Conservation (phyloP, 2,329 filamentous ascomycete species). For the Sporothrix mexicana region DNA sequence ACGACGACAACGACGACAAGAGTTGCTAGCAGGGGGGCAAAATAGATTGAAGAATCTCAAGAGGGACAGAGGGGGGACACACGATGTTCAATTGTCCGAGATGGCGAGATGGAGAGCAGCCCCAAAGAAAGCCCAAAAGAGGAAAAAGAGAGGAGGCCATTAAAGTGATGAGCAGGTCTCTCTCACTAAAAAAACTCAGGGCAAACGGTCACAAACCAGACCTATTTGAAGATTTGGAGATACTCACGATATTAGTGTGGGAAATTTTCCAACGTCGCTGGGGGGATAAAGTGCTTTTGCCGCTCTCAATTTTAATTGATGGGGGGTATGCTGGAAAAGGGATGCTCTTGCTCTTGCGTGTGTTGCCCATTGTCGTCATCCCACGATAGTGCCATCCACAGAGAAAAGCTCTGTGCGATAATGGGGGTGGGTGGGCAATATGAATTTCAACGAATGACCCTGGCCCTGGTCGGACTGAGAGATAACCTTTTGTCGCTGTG, state of each 20-base stretch:
- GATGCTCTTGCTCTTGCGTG: background rate
- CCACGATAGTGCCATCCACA: slow-evolving; percentile 13
- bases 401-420: slow-evolving; percentile 21
- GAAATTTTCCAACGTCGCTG: background rate
- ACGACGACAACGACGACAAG: background rate
- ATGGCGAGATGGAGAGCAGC: slow-evolving; percentile 19
- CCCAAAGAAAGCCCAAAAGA: slow-evolving; percentile 13
- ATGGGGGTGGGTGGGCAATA: slow-evolving; percentile 9
- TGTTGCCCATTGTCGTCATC: slow-evolving; percentile 2
- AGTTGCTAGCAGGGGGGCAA: background rate
- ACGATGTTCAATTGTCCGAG: slow-evolving; percentile 16
- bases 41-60: slow-evolving; percentile 21
- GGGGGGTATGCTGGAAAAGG: background rate
- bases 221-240: background rate
- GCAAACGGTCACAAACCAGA: background rate
- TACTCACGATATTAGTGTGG: background rate
- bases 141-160: background rate
- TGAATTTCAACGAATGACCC: background rate
- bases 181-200: background rate
- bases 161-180: background rate
- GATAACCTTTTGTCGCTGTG: slow-evolving; percentile 5
- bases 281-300: slow-evolving; percentile 29
- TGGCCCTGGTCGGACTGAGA: slow-evolving; percentile 6
- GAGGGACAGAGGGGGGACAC: background rate
- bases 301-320: slow-evolving; percentile 31